These are phyloP conservation scores for Acidiella bohemica DNA, from an alignment of 495 filamentous ascomycete species.

Conservation along the genomic window DNA sequence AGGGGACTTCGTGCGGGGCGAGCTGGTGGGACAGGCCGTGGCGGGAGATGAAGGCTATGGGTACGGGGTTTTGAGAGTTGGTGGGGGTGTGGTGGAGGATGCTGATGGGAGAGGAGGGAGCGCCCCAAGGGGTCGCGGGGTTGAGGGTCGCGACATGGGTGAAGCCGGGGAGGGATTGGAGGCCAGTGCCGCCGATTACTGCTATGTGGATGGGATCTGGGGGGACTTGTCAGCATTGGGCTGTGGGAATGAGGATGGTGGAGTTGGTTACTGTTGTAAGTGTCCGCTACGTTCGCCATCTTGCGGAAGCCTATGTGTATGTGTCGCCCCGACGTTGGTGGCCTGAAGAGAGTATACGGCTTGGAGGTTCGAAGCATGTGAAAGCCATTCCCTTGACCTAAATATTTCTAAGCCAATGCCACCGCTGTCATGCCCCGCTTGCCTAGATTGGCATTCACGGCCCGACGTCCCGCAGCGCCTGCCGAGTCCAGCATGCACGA, in stretches of 20 bases:
- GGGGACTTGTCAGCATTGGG: slow-evolving; percentile 7
- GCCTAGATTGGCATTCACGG: too few species aligned
- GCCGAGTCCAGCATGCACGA: too few species aligned
- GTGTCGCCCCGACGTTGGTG: too few species aligned
- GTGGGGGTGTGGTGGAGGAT: slow-evolving; percentile 71
- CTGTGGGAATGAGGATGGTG: not conserved
- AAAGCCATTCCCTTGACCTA: too few species aligned
- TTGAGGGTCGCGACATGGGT: slow-evolving; percentile 62
- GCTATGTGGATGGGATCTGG: slow-evolving; percentile 73
- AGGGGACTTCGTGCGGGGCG: slow-evolving; percentile 82
- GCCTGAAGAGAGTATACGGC: too few species aligned
- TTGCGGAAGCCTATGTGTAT: slow-evolving; percentile 13
- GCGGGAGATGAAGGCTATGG: slow-evolving; percentile 86
- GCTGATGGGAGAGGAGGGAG: slow-evolving; percentile 75
- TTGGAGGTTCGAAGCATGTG: too few species aligned
- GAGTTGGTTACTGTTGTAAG: slow-evolving; percentile 12
- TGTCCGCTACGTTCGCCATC: slow-evolving; percentile 17
- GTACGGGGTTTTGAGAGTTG: slow-evolving; percentile 40
- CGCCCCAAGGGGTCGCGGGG: slow-evolving; percentile 77
- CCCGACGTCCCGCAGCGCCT: too few species aligned
- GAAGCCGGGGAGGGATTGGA: slow-evolving; percentile 60
- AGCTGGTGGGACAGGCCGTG: slow-evolving; percentile 81
- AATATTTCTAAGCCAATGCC: too few species aligned
- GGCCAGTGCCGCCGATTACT: slow-evolving; percentile 92
- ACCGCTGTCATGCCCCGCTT: too few species aligned